Conservation (phyloP, 2,329 filamentous ascomycete species). For the Cyphellophora attinorum region DNA sequence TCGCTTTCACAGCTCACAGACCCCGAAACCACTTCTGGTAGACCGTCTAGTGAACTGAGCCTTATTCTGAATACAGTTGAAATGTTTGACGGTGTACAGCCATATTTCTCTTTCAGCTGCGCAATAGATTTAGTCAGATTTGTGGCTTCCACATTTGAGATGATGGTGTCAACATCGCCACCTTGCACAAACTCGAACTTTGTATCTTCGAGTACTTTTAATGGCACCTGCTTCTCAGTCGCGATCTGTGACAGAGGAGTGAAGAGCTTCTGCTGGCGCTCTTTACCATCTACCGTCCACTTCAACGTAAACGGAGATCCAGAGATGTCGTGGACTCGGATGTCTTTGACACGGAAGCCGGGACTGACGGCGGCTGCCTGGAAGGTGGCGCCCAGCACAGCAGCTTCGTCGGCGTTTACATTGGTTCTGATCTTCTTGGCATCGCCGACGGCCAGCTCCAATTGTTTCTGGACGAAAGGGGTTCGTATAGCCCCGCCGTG, state of each 20-base stretch:
- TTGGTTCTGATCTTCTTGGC: constrained; percentile 78
- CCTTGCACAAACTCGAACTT: constrained; percentile 70
- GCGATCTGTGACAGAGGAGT: constrained; percentile 66
- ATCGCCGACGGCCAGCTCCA: constrained; percentile 65
- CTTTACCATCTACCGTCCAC: constrained; percentile 63
- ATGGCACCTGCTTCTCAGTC: constrained; percentile 70
- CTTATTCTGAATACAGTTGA: constrained; percentile 70
- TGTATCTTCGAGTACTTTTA: constrained; percentile 77
- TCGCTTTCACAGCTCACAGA: constrained; percentile 79
- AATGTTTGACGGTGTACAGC: constrained; percentile 67
- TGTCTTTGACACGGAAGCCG: constrained; percentile 96
- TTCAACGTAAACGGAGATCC: constrained; percentile 66
- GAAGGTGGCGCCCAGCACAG: constrained; percentile 92
- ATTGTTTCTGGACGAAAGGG: constrained; percentile 83
- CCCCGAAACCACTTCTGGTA: constrained; percentile 69
- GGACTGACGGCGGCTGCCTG: constrained; percentile 85
- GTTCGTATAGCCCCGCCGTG: constrained; percentile 85
- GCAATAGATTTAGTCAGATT: constrained; percentile 81
- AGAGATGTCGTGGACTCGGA: constrained; percentile 68
- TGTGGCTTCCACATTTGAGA: constrained; percentile 60
- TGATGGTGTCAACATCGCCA: constrained; percentile 42
- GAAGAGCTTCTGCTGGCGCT: constrained; percentile 74
- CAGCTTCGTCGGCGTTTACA: constrained; percentile 94
- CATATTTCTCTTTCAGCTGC: constrained; percentile 66
- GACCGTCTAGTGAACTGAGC: constrained; percentile 62